A percentile compares a stretch with the other conserved stretches of the same genome.
Conservation (phyloP, 805 yeast species). For the Yarrowia bubula region DNA sequence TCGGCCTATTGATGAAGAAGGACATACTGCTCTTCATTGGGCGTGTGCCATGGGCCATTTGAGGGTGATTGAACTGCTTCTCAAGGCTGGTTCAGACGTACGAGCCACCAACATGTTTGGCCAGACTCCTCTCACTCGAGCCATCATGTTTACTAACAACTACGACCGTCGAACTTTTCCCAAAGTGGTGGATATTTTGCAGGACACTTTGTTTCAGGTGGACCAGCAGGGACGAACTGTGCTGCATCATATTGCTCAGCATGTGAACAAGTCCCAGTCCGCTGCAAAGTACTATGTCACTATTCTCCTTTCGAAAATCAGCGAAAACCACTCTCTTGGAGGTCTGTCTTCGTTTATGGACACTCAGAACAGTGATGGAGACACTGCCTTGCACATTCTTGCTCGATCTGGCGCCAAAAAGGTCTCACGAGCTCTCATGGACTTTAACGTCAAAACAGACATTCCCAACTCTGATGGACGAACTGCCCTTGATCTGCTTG, state of each 20-base stretch:
- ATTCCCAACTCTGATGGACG: constrained; percentile 45
- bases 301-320: constrained; percentile 66
- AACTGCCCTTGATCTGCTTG: constrained; percentile 43
- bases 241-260: constrained; percentile 77
- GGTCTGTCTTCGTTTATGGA: constrained; percentile 51
- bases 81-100: constrained; percentile 72
- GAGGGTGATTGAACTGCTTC: constrained; percentile 68
- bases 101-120: constrained; percentile 63
- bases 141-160: constrained; percentile 85
- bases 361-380: constrained; percentile 78
- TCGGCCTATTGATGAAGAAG: constrained; percentile 88
- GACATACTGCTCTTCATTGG: constrained; percentile 95
- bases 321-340: constrained; percentile 61
- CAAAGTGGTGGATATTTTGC: constrained; percentile 68
- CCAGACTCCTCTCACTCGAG: constrained; percentile 81
- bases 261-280: constrained; percentile 65
- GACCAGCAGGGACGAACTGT: constrained; percentile 75
- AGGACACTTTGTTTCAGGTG: constrained; percentile 71
- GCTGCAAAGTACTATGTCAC: constrained; percentile 83
- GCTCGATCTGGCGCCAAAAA: constrained; percentile 52
- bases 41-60: constrained; percentile 93
- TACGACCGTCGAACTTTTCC: constrained; percentile 79
- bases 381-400: constrained; percentile 82
- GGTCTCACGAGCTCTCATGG: constrained; percentile 46
- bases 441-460: constrained; percentile 49